Percentiles rank a stretch among this genome's conserved stretches.
These are phyloP conservation scores for Lentithecium fluviatile DNA, from an alignment of 495 filamentous ascomycete species.

Conservation along the genomic window DNA sequence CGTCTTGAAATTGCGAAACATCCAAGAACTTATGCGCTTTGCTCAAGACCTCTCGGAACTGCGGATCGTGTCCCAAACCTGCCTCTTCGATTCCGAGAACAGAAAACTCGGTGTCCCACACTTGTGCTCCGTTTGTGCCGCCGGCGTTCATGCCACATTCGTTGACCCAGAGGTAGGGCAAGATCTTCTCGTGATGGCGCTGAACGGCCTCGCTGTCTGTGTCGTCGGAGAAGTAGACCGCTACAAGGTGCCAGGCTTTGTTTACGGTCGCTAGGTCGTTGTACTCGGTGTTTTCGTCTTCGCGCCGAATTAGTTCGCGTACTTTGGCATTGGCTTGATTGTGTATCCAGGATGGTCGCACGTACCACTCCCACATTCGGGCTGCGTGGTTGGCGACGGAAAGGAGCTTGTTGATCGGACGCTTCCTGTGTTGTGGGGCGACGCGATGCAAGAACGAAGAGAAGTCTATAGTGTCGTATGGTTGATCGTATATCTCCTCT, in stretches of 20 bases:
- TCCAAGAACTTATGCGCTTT: constrained; percentile 84
- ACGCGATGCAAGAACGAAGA: constrained; percentile 76
- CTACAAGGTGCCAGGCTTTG: constrained; percentile 77
- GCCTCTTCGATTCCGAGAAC: constrained; percentile 79
- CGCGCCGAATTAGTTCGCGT: constrained; percentile 73
- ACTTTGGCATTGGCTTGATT: constrained; percentile 70
- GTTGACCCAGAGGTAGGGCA: constrained; percentile 89
- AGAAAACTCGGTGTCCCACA: constrained; percentile 88
- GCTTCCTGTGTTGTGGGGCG: constrained; percentile 75
- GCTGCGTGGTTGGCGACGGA: constrained; percentile 71
- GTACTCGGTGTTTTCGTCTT: constrained; percentile 88
- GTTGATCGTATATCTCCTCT: constrained; percentile 72
- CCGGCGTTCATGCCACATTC: constrained; percentile 89
- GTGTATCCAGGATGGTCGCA: constrained; percentile 58
- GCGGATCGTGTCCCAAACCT: constrained; percentile 71
- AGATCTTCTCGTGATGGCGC: constrained; percentile 71
- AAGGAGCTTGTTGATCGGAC: constrained; percentile 81
- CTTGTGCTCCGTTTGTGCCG: constrained; percentile 93
- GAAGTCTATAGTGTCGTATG: constrained; percentile 79
- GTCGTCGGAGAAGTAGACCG: constrained; percentile 80
- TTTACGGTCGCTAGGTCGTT: constrained; percentile 84
- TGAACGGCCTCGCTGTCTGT: constrained; percentile 72
- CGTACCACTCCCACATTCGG: constrained; percentile 70
- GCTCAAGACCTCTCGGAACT: constrained; percentile 76
- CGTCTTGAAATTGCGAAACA: constrained; percentile 83